phyloP scores from a whole-genome alignment of 331 rosid species.

The Pyracantha coccinea region DNA sequence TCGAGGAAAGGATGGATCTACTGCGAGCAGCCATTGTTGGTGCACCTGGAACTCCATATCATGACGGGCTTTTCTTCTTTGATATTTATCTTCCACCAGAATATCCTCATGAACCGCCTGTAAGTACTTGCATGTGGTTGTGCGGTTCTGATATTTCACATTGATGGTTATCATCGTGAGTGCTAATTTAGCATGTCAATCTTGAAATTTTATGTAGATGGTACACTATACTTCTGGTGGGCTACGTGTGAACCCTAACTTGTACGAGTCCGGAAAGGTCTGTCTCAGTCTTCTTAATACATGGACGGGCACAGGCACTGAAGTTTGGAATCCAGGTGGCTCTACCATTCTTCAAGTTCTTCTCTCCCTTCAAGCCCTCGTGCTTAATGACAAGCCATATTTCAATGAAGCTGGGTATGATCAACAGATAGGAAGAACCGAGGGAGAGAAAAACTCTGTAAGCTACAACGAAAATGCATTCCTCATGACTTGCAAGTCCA shows the following conservation, averaged over 20 bases:
- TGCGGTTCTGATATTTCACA: neutral
- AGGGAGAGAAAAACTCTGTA: constrained; percentile 90
- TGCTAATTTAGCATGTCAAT: neutral
- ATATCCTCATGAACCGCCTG: constrained; percentile 86
- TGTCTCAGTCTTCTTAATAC: constrained; percentile 92
- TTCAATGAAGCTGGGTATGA: constrained; percentile 98
- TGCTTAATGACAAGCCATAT: constrained; percentile 94
- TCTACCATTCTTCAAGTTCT: constrained; percentile 92
- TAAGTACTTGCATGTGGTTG: constrained; percentile 38
- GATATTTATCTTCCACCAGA: constrained; percentile 80
- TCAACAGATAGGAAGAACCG: constrained; percentile 78
- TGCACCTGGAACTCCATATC: constrained; percentile 93
- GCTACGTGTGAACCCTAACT: constrained; percentile 78
- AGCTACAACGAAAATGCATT: constrained; percentile 92
- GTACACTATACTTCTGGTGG: constrained; percentile 91
- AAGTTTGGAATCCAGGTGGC: constrained; percentile 79
- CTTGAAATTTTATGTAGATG: constrained; percentile 48
- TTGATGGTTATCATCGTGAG: neutral
- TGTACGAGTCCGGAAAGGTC: constrained; percentile 94
- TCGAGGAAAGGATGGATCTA: constrained; percentile 94
- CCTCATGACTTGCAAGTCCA: constrained; percentile 84
- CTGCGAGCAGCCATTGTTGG: constrained; percentile 82
- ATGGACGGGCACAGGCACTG: constrained; percentile 72
- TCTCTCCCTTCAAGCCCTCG: constrained; percentile 95
- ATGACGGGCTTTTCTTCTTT: constrained; percentile 86